Evolutionary conservation across 2,329 filamentous ascomycete species (phyloP).

Genomic region (Clarireedia paspali): DNA sequence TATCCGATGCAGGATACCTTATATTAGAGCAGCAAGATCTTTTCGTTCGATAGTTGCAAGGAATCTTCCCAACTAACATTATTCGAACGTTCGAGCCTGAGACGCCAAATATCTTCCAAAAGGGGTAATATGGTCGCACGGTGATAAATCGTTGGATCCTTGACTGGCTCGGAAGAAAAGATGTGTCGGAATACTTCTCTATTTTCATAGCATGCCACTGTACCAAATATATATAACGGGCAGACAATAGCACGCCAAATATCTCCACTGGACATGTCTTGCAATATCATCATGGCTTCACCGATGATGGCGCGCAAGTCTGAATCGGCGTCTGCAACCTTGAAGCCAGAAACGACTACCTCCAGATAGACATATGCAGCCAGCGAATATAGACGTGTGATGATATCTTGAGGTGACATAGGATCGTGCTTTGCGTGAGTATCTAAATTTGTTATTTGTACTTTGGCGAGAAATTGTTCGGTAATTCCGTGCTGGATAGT

Average conservation of each 20-base stretch:
- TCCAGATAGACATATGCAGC: constrained; percentile 23
- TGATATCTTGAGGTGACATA: not conserved
- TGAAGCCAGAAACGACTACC: constrained; percentile 20
- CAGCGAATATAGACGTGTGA: constrained; percentile 21
- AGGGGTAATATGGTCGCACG: constrained; percentile 21
- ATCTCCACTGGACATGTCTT: constrained; percentile 11
- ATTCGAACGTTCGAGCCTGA: constrained; percentile 6
- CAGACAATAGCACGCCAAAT: constrained; percentile 18
- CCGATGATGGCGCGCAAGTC: constrained; percentile 12
- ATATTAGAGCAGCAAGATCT: constrained; percentile 2
- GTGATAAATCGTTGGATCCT: constrained; percentile 23
- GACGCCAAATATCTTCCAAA: constrained; percentile 23
- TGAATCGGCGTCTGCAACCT: constrained; percentile 6
- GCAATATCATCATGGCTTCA: constrained; percentile 19
- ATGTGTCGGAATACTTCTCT: constrained; percentile 19
- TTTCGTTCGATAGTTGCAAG: not conserved
- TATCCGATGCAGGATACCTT: not conserved
- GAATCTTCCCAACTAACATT: constrained; percentile 2
- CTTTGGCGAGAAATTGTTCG: constrained; percentile 11
- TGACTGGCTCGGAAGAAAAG: constrained; percentile 20
- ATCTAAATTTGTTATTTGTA: constrained; percentile 12
- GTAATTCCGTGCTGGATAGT: constrained; percentile 18
- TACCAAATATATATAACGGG: constrained; percentile 24
- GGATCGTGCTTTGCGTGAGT: not conserved
- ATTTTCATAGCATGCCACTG: constrained; percentile 18